These are phyloP conservation scores for Rhipidocladum racemiflorum DNA, from an alignment of 176 grass and related monocot species.

Conservation along the genomic window DNA sequence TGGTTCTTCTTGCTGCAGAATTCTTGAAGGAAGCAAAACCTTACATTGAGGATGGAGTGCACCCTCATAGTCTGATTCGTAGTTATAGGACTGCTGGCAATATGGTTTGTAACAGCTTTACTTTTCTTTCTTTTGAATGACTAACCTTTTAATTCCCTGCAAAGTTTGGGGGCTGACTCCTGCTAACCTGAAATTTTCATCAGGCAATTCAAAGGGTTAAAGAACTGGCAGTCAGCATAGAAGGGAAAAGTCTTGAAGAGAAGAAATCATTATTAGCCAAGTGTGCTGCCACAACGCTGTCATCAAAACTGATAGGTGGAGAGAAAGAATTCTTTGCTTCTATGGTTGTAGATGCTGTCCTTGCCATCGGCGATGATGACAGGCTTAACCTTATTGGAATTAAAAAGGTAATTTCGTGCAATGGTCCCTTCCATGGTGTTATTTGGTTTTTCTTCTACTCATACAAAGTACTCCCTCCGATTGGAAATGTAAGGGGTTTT, in stretches of 20 bases:
- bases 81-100: constrained; percentile 67
- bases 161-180: not conserved
- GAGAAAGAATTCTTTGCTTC: constrained; percentile 94
- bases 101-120: constrained; percentile 43
- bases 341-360: constrained; percentile 94
- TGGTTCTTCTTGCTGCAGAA: constrained; percentile 92
- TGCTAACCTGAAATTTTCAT: constrained; percentile 15
- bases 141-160: not conserved
- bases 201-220: constrained; percentile 85
- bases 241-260: constrained; percentile 91
- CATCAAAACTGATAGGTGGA: constrained; percentile 84
- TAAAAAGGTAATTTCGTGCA: constrained; percentile 61
- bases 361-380: constrained; percentile 82
- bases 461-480: not conserved
- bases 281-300: constrained; percentile 91
- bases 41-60: constrained; percentile 95
- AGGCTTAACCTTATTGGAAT: constrained; percentile 92
- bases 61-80: constrained; percentile 78
- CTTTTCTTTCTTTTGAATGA: not conserved
- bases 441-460: not conserved
- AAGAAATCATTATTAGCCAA: constrained; percentile 85
- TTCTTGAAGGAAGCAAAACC: constrained; percentile 96
- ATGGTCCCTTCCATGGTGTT: not conserved
- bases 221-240: constrained; percentile 93
- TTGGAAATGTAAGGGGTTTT: too few relatives aligned